Evolutionary conservation across 805 yeast genomes (phyloP).

Genomic region (Candida silvatica): DNA sequence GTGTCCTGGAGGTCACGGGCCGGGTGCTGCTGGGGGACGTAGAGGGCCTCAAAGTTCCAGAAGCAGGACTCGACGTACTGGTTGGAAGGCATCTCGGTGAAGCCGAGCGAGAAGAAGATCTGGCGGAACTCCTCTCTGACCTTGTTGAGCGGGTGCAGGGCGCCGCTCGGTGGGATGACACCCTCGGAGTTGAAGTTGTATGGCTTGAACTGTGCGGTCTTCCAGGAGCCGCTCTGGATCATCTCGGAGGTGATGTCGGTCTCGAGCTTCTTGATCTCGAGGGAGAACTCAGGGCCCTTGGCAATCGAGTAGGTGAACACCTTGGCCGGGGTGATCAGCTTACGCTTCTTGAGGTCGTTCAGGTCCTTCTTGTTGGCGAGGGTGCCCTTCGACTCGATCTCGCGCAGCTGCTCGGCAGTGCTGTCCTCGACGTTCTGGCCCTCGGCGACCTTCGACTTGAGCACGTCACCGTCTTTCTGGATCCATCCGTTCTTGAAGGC

Average conservation of each 20-base stretch:
- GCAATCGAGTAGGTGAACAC: constrained; percentile 63
- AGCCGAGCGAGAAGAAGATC: constrained; percentile 96
- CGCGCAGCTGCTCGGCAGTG: constrained; percentile 55
- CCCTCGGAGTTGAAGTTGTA: constrained; percentile 97
- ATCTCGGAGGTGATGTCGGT: constrained; percentile 94
- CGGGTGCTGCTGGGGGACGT: constrained; percentile 98
- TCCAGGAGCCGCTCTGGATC: constrained; percentile 79
- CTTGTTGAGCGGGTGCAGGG: constrained; percentile 92
- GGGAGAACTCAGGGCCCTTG: constrained; percentile 81
- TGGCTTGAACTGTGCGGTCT: constrained; percentile 78
- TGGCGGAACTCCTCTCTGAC: constrained; percentile 97
- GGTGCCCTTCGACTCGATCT: constrained; percentile 47
- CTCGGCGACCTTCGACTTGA: constrained; percentile 50
- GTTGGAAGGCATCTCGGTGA: constrained; percentile 98
- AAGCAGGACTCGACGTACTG: constrained; percentile 97
- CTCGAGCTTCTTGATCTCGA: constrained; percentile 71
- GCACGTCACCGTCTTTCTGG: constrained; percentile 73
- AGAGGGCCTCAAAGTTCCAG: constrained; percentile 97
- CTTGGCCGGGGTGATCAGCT: constrained; percentile 65
- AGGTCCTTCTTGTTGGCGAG: constrained; percentile 54
- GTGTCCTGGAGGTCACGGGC: constrained; percentile 99
- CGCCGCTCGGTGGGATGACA: constrained; percentile 76
- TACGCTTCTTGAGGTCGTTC: constrained; percentile 88
- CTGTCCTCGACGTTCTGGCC: constrained; percentile 49
- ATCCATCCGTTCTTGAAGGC: constrained; percentile 99